Conservation (phyloP, 2,329 filamentous ascomycete genomes). For the Neonectria sp. region DNA sequence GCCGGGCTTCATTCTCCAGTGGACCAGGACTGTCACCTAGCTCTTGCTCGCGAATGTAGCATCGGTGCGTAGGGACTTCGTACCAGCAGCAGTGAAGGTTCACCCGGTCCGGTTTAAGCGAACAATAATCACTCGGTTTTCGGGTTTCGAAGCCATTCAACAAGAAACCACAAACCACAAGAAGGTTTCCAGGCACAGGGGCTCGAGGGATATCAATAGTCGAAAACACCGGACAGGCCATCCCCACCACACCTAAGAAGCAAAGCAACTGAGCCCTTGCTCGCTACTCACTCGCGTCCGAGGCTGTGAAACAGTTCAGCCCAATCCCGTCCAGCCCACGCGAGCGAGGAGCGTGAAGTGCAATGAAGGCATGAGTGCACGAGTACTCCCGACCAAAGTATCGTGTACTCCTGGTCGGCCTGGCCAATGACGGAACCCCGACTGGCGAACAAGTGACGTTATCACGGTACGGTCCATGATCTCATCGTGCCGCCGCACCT, state of each 20-base stretch:
- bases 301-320: constrained; percentile 25
- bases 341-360: constrained; percentile 17
- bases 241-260: constrained; percentile 23
- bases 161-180: constrained; percentile 9
- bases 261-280: constrained; percentile 5
- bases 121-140: not conserved
- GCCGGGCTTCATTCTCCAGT: not conserved
- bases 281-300: constrained; percentile 16
- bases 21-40: not conserved
- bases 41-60: too few relatives aligned
- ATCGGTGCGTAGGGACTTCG: too few relatives aligned
- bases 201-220: constrained; percentile 11
- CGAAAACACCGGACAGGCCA: constrained; percentile 7
- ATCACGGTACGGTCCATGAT: constrained; percentile 26
- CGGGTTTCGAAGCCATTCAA: not conserved
- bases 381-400: constrained; percentile 14
- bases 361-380: not conserved
- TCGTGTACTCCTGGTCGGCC: constrained; percentile 4
- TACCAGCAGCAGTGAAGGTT: not conserved
- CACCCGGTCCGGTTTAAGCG: not conserved
- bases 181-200: constrained; percentile 4
- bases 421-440: constrained; percentile 26
- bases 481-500: constrained; percentile 23
- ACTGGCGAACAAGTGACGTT: constrained; percentile 23
- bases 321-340: constrained; percentile 16